Evolutionary conservation across 1,284 basidiomycete genomes (phyloP).

Genomic region (Xanthoconium separans): DNA sequence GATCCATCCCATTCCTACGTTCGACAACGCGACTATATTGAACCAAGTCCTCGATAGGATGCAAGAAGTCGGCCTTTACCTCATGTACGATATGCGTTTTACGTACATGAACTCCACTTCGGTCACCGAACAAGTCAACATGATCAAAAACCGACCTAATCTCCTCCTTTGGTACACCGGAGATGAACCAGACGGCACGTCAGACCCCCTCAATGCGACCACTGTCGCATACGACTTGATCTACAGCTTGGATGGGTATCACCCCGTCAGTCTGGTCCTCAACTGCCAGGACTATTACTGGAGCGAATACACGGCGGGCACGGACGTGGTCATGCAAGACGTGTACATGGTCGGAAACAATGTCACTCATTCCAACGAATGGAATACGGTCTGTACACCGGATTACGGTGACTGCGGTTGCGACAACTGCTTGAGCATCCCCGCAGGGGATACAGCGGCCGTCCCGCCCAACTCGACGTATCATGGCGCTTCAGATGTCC

Average conservation of each 20-base stretch:
- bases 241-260: constrained; percentile 67
- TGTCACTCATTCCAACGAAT: constrained; percentile 57
- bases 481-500: constrained; percentile 12
- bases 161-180: constrained; percentile 77
- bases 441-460: constrained; percentile 21
- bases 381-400: constrained; percentile 53
- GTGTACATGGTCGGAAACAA: constrained; percentile 67
- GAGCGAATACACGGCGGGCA: constrained; percentile 53
- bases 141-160: constrained; percentile 62
- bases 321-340: constrained; percentile 62
- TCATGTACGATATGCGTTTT: constrained; percentile 76
- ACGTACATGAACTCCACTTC: constrained; percentile 63
- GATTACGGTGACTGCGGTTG: constrained; percentile 72
- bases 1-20: constrained; percentile 68
- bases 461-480: constrained; percentile 28
- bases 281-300: constrained; percentile 75
- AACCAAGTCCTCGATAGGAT: constrained; percentile 62
- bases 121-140: constrained; percentile 65
- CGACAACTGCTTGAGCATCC: constrained; percentile 47
- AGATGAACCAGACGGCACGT: constrained; percentile 72
- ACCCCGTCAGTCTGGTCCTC: constrained; percentile 71
- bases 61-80: constrained; percentile 68
- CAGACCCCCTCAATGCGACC: constrained; percentile 65
- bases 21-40: constrained; percentile 56
- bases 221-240: constrained; percentile 60